phyloP scores from a whole-genome alignment of 1,139 yeast genomes.

The Citeromyces hawaiiensis region DNA sequence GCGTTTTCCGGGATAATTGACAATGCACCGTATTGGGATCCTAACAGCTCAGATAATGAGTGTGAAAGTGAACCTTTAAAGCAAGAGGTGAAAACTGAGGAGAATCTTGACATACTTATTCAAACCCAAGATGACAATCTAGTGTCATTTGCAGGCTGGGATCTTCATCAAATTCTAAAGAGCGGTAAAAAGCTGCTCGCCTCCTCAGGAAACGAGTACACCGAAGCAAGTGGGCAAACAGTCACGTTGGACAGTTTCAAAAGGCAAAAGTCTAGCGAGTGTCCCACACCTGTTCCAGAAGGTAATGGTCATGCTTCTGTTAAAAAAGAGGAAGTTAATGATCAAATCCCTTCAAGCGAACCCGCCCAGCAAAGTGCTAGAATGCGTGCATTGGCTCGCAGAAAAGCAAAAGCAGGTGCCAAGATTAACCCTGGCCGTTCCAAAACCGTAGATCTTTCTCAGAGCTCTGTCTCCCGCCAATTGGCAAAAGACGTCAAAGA shows the following conservation, averaged over 20 bases:
- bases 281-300: slow-evolving; percentile 7
- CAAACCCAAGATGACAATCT: slow-evolving; percentile 36
- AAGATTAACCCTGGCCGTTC: slow-evolving; percentile 30
- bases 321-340: slow-evolving; percentile 1
- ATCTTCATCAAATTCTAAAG: slow-evolving; percentile 47
- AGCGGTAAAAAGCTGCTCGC: slow-evolving; percentile 65
- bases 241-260: slow-evolving; percentile 14
- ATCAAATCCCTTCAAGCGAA: not conserved
- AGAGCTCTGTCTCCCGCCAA: slow-evolving; percentile 60
- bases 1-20: slow-evolving; percentile 91
- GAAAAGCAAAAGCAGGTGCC: slow-evolving; percentile 78
- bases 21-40: slow-evolving; percentile 77
- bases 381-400: slow-evolving; percentile 83
- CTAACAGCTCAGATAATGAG: slow-evolving; percentile 30
- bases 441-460: slow-evolving; percentile 64
- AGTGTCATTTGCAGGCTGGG: slow-evolving; percentile 50
- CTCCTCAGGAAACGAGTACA: slow-evolving; percentile 39
- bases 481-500: slow-evolving; percentile 19
- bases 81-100: slow-evolving; percentile 7
- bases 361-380: slow-evolving; percentile 41
- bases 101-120: slow-evolving; percentile 19
- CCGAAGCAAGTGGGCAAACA: slow-evolving; percentile 10
- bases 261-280: slow-evolving; percentile 22
- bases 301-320: slow-evolving; percentile 1
- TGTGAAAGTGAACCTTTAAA: slow-evolving; percentile 1